Evolutionary conservation across 225 moss, liverwort and hornwort species (phyloP).

Genomic region (Bryoerythrophyllum caledonicum): DNA sequence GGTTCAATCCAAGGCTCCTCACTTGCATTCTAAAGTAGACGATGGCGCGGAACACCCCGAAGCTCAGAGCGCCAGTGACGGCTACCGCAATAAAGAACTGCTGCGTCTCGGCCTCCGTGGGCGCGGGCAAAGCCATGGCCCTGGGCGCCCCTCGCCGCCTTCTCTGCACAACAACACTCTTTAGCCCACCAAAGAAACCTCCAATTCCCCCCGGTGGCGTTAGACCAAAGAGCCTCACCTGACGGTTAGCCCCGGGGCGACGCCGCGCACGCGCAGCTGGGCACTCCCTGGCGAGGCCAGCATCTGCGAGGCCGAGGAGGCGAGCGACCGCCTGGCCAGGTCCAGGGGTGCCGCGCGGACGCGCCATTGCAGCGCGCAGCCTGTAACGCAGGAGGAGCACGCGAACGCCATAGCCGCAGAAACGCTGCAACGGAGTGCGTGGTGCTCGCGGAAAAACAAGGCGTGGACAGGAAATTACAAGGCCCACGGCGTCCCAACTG

Average conservation of each 20-base stretch:
- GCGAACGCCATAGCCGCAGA: slow-evolving; percentile 40
- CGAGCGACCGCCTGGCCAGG: slow-evolving; percentile 17
- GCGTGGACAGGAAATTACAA: slow-evolving; percentile 19
- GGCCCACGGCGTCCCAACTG: background rate
- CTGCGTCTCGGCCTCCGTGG: slow-evolving; percentile 37
- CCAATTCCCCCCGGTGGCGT: background rate
- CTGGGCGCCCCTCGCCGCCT: slow-evolving; percentile 30
- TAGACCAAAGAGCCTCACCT: slow-evolving; percentile 25
- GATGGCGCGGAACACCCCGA: slow-evolving; percentile 50
- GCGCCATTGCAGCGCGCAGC: slow-evolving; percentile 22
- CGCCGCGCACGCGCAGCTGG: slow-evolving; percentile 22
- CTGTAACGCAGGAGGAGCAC: slow-evolving; percentile 26
- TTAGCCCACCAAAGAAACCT: slow-evolving; percentile 14
- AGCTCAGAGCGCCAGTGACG: slow-evolving; percentile 45
- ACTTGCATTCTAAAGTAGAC: slow-evolving; percentile 72
- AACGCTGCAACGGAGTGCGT: slow-evolving; percentile 11
- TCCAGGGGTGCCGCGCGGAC: background rate
- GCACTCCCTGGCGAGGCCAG: slow-evolving; percentile 8
- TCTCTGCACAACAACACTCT: slow-evolving; percentile 33
- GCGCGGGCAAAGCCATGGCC: slow-evolving; percentile 41
- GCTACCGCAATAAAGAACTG: slow-evolving; percentile 32
- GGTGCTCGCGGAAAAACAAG: background rate
- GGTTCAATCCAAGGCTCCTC: slow-evolving; percentile 22
- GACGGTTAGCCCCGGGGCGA: slow-evolving; percentile 6
- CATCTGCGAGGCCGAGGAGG: slow-evolving; percentile 29